These are phyloP conservation scores for Cercospora citrullina DNA, from an alignment of 2,329 filamentous ascomycete species.

Conservation along the genomic window DNA sequence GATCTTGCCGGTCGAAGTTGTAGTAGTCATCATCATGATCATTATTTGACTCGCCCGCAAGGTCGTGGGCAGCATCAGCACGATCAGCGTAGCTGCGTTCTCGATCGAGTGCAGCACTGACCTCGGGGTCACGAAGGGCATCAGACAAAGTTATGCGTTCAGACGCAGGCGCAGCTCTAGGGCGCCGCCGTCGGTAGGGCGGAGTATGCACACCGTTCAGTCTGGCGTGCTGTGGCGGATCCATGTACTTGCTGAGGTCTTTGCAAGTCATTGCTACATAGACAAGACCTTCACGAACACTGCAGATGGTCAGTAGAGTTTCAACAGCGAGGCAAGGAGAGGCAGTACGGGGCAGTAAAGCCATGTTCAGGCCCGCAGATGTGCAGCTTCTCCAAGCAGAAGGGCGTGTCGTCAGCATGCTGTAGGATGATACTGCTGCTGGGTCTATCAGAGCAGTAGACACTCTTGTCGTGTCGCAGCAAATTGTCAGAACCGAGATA, in stretches of 20 bases:
- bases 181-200: constrained; percentile 29
- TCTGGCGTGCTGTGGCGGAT: constrained; percentile 34
- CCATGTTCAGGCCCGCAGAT: constrained; percentile 81
- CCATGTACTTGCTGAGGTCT: constrained; percentile 60
- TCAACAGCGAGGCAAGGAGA: constrained; percentile 7
- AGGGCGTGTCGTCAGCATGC: constrained; percentile 77
- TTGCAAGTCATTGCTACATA: constrained; percentile 86
- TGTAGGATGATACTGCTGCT: constrained; percentile 83
- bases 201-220: constrained; percentile 30
- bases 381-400: constrained; percentile 79
- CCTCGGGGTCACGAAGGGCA: constrained; percentile 35
- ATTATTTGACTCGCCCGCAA: constrained; percentile 24
- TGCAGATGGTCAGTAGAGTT: constrained; percentile 46
- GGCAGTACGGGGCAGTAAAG: constrained; percentile 80
- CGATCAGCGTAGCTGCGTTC: constrained; percentile 21
- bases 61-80: constrained; percentile 25
- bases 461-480: constrained; percentile 74
- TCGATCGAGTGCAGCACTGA: constrained; percentile 28
- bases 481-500: constrained; percentile 78
- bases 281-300: constrained; percentile 86
- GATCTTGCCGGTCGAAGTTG: constrained; percentile 26
- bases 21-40: constrained; percentile 23
- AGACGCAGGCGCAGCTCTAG: constrained; percentile 26
- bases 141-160: constrained; percentile 36
- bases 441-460: constrained; percentile 88